Evolutionary conservation across 2,329 filamentous ascomycete species (phyloP).

Genomic region (Diaporthe vexans): DNA sequence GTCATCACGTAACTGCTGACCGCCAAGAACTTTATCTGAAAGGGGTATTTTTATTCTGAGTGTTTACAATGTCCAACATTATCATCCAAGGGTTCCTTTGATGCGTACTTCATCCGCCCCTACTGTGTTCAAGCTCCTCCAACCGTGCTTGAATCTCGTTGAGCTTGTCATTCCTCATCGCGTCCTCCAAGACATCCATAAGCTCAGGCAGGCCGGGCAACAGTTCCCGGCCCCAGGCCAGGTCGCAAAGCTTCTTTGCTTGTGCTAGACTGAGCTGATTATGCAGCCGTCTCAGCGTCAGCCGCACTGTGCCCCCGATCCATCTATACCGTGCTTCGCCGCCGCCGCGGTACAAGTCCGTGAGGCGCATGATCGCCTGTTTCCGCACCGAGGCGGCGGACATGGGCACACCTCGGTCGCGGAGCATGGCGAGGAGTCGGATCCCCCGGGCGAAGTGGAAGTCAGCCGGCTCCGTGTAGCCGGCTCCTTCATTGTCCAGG

Average conservation of each 20-base stretch:
- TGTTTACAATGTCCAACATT: background rate
- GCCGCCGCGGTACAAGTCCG: conserved; percentile 51
- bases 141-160: conserved; percentile 38
- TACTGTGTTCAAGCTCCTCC: background rate
- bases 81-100: background rate
- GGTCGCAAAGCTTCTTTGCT: conserved; percentile 54
- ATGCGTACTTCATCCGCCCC: background rate
- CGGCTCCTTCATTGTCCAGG: conserved; percentile 14
- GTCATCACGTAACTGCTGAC: background rate
- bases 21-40: background rate
- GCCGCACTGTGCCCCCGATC: conserved; percentile 39
- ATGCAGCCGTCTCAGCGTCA: conserved; percentile 34
- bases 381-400: conserved; percentile 44
- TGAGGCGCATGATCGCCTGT: conserved; percentile 49
- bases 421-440: conserved; percentile 51
- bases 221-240: conserved; percentile 53
- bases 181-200: conserved; percentile 44
- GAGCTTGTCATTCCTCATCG: conserved; percentile 41
- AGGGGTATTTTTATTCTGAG: conserved; percentile 5
- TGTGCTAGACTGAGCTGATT: conserved; percentile 50
- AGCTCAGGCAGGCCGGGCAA: conserved; percentile 50
- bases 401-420: conserved; percentile 50
- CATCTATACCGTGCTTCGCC: conserved; percentile 43
- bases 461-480: conserved; percentile 37
- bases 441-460: conserved; percentile 51